phyloP scores from a whole-genome alignment of 306 rosid species.

The Albizia julibrissin region DNA sequence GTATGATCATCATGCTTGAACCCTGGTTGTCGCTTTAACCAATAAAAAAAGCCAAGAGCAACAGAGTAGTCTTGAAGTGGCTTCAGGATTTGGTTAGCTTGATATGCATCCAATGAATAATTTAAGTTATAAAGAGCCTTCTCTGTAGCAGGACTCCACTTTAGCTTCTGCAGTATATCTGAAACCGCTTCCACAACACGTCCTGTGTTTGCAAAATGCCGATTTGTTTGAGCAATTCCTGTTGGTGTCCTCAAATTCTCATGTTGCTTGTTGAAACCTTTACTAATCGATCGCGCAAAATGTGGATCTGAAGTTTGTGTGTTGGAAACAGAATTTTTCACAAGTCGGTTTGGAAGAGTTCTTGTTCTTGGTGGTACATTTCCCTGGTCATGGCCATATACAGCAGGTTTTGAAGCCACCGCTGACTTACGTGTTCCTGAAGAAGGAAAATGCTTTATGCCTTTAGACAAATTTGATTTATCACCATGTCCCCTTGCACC shows the following conservation, averaged over 20 bases:
- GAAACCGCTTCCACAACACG: constrained; percentile 60
- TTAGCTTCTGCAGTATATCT: constrained; percentile 58
- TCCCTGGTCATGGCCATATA: constrained; percentile 43
- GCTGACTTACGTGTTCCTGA: constrained; percentile 46
- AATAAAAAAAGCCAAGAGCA: constrained; percentile 75
- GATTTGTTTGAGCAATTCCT: constrained; percentile 43
- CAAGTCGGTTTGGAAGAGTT: constrained; percentile 43
- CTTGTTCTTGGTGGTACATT: constrained; percentile 55
- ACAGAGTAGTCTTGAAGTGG: constrained; percentile 76
- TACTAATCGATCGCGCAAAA: constrained; percentile 34
- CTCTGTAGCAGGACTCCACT: constrained; percentile 78
- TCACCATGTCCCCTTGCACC: constrained; percentile 57
- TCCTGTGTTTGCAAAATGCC: constrained; percentile 45
- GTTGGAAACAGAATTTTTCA: constrained; percentile 50
- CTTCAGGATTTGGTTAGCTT: constrained; percentile 89
- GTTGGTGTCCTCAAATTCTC: constrained; percentile 51
- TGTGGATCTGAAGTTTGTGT: constrained; percentile 45
- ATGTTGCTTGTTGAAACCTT: constrained; percentile 48
- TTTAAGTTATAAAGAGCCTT: constrained; percentile 68
- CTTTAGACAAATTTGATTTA: constrained; percentile 44
- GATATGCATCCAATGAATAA: constrained; percentile 70
- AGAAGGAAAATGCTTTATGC: constrained; percentile 53
- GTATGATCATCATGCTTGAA: constrained; percentile 90
- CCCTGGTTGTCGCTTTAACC: constrained; percentile 73
- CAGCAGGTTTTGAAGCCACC: constrained; percentile 37